A percentile compares a stretch with the other conserved stretches of the same genome.
Evolutionary conservation across 257 asterid genomes (phyloP).

Genomic region (Nicotiana sylvestris): DNA sequence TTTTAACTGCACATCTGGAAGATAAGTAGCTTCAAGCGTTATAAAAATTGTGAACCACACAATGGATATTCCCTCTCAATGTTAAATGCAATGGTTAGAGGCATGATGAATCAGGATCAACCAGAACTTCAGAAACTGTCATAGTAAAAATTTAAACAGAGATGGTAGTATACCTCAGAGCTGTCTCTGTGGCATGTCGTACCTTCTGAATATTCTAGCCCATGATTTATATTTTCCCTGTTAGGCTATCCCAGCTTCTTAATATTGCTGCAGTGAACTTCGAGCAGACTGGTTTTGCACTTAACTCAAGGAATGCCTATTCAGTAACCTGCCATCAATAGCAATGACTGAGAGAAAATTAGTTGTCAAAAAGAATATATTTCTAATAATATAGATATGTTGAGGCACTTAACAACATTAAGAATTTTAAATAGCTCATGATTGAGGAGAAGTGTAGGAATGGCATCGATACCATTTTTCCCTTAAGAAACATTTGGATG

Average conservation of each 20-base stretch:
- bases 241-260: neutral
- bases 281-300: neutral
- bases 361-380: neutral
- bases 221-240: neutral
- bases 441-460: neutral
- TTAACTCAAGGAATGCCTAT: neutral
- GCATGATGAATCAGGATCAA: neutral
- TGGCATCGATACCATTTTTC: neutral
- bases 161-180: neutral
- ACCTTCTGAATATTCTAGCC: neutral
- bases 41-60: neutral
- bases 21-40: neutral
- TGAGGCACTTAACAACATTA: neutral
- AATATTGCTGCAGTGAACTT: neutral
- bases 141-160: too few species aligned
- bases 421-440: neutral
- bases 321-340: neutral
- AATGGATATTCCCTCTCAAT: neutral
- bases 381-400: neutral
- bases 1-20: neutral
- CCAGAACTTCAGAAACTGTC: neutral
- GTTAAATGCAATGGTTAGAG: neutral
- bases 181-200: neutral
- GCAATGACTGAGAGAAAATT: neutral
- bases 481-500: neutral